Base-by-base conservation (phyloP, 2,329 filamentous ascomycete species). In the Sporothrix protearum region DNA sequence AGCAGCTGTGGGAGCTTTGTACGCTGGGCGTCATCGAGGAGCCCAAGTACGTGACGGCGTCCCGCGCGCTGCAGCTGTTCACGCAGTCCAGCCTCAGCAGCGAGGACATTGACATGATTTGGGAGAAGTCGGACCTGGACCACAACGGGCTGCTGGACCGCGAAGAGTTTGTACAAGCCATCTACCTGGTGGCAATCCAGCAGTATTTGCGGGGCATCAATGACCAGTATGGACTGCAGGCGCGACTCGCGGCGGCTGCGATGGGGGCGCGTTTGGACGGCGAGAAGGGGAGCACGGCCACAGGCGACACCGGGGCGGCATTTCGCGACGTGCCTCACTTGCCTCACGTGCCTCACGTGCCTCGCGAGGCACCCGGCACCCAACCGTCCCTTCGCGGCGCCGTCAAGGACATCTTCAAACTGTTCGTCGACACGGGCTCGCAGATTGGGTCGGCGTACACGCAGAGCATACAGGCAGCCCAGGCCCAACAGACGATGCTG, bases 111-210 rank as follows among this genome's bases (percentile, higher is more conserved):
- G 74, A 74, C 2, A 71, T 69, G 33, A 77, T 77, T 28, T 77
- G 76, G 76, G 74, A 75, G 19, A 72, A 76, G 49, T 72, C 75
- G 42, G 76, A 76, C 19, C 61, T 74, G 10, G 74, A 76, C 49
- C 73, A 72, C 1, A 73, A 77, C 66, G 76, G 76, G 2, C 70
- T 69, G 7, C 75, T 77, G 51, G 74, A 75, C 22, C 74, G 70
- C 55, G 73, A 74, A 1, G 76, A 77, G 67, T 77, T 68, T 61
- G 63, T 76, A 3, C 73, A 75, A 45, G 75, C 75, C 19, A 75
- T 77, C 73, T 76, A 75, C 73, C 39, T 74, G 7, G 74, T 77
- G 22, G 74, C 61, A 6, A 53, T 71, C 33, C 69, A 71, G 69
- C 61, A 67, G 49, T 45, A 59, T 25, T 6, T 71, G 61, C 53